A percentile compares a stretch with the other conserved stretches of the same genome.
Evolutionary conservation across 768 basidiomycete species (phyloP).

Genomic region (Termitomyces sp.): DNA sequence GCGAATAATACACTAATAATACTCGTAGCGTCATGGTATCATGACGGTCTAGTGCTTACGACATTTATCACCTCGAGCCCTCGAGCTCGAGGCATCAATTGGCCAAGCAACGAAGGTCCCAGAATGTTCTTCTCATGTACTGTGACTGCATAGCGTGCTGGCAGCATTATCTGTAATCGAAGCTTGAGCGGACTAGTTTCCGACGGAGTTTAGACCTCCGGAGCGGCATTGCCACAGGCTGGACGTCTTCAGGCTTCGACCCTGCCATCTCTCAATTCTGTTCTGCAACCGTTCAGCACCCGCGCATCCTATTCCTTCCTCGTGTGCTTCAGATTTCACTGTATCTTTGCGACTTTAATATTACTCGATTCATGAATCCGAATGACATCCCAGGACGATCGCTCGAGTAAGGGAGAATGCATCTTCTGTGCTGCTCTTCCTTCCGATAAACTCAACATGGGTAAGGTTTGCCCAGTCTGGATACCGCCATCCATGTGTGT

Average conservation of each 20-base stretch:
- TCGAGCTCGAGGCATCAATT: background rate
- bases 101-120: background rate
- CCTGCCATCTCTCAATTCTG: background rate
- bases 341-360: constrained; percentile 4
- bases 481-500: background rate
- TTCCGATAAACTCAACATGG: constrained; percentile 17
- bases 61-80: background rate
- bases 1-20: background rate
- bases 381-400: background rate
- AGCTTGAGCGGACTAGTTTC: background rate
- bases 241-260: background rate
- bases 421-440: background rate
- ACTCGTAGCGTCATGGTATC: background rate
- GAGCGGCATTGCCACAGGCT: constrained; percentile 14
- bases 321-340: background rate
- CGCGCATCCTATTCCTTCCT: background rate
- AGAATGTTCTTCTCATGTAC: background rate
- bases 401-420: background rate
- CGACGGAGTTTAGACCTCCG: constrained; percentile 9
- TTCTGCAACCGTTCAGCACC: constrained; percentile 4
- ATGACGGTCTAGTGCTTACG: background rate
- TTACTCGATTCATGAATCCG: background rate
- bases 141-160: background rate
- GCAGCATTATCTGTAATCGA: background rate
- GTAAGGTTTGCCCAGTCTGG: background rate